phyloP scores from a whole-genome alignment of 345 rosid genomes.

The Microthlaspi erraticum region DNA sequence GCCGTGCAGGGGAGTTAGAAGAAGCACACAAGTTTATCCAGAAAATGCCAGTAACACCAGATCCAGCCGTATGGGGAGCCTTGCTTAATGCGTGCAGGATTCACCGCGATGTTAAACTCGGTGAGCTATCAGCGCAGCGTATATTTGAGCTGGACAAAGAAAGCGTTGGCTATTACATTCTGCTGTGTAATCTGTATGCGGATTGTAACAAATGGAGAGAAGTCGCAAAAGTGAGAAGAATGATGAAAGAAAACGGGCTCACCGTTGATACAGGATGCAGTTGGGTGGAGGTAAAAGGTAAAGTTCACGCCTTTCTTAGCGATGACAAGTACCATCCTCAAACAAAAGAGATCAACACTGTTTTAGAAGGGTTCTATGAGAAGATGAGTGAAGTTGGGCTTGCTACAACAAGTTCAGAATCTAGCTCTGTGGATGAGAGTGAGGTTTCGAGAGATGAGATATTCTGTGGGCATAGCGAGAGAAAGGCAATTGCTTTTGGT shows the following conservation, averaged over 20 bases:
- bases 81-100: constrained; percentile 78
- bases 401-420: constrained; percentile 41
- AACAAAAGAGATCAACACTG: constrained; percentile 57
- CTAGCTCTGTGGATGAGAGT: constrained; percentile 47
- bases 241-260: constrained; percentile 68
- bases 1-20: constrained; percentile 70
- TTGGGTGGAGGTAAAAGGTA: constrained; percentile 79
- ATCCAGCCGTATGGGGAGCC: constrained; percentile 89
- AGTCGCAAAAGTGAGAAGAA: constrained; percentile 65
- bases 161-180: constrained; percentile 73
- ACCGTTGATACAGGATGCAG: constrained; percentile 85
- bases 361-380: constrained; percentile 63
- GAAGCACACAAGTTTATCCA: constrained; percentile 67
- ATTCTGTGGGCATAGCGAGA: constrained; percentile 89
- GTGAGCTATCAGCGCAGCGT: constrained; percentile 64
- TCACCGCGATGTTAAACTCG: constrained; percentile 58
- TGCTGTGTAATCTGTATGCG: constrained; percentile 72
- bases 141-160: constrained; percentile 64
- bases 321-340: constrained; percentile 69
- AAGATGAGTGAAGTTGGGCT: constrained; percentile 58
- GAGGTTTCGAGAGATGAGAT: constrained; percentile 73
- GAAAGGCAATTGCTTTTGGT: constrained; percentile 71
- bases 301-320: constrained; percentile 80
- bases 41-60: constrained; percentile 68
- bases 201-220: constrained; percentile 70